phyloP scores from a whole-genome alignment of 1,284 basidiomycete genomes.

The Microbotryomycetes sp. region DNA sequence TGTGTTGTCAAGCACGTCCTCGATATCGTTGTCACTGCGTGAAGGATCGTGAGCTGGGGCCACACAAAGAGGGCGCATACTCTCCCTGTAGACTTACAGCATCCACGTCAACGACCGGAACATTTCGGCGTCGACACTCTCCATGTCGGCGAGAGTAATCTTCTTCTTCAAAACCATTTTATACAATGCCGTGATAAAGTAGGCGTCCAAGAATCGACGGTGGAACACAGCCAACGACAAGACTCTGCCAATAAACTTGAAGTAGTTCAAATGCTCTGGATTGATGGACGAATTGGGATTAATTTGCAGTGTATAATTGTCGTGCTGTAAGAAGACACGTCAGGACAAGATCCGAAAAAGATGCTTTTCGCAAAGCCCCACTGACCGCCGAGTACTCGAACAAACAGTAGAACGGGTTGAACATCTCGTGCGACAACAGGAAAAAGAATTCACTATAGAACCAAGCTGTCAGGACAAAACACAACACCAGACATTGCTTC shows the following conservation, averaged over 20 bases:
- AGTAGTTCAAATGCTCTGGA: slow-evolving; percentile 98
- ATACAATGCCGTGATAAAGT: slow-evolving; percentile 98
- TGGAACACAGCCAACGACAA: slow-evolving; percentile 97
- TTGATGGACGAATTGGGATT: slow-evolving; percentile 89
- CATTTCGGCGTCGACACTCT: slow-evolving; percentile 82
- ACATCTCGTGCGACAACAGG: slow-evolving; percentile 86
- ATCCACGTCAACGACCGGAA: slow-evolving; percentile 94
- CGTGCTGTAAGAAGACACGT: slow-evolving; percentile 52
- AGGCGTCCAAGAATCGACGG: slow-evolving; percentile 94
- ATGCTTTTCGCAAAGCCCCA: neutral
- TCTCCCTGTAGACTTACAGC: slow-evolving; percentile 56
- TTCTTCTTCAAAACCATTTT: slow-evolving; percentile 95
- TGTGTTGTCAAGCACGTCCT: slow-evolving; percentile 88
- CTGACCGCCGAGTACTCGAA: slow-evolving; percentile 90
- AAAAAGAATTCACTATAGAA: slow-evolving; percentile 92
- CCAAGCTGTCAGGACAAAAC: neutral
- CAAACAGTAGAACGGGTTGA: slow-evolving; percentile 87
- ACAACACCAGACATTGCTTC: neutral
- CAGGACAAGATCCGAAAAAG: neutral
- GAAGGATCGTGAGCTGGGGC: neutral
- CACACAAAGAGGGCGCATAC: neutral
- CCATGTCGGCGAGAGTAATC: slow-evolving; percentile 74
- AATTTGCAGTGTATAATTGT: slow-evolving; percentile 82
- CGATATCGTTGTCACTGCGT: slow-evolving; percentile 81
- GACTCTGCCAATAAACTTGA: slow-evolving; percentile 96